Conservation (phyloP, 768 basidiomycete genomes). For the Rhodotorula graminis region DNA sequence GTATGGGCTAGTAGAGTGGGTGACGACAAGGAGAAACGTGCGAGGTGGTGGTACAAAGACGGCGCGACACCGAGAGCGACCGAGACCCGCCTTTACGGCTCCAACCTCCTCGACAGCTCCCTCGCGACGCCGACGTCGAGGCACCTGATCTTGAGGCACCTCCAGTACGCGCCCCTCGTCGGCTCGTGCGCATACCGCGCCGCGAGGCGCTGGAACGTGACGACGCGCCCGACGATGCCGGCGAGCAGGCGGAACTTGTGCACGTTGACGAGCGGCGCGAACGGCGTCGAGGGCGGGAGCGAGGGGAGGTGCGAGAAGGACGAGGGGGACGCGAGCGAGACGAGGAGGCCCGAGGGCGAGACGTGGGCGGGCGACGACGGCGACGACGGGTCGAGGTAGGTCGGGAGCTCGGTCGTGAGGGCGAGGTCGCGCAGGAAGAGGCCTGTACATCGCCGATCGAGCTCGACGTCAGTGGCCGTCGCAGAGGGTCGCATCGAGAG, state of each 20-base stretch:
- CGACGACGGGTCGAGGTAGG: conserved; percentile 42
- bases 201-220: conserved; percentile 39
- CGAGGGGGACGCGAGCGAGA: conserved; percentile 21
- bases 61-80: no score
- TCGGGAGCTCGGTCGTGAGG: conserved; percentile 37
- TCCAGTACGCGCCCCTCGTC: conserved; percentile 20
- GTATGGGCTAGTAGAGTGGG: no score
- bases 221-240: conserved; percentile 17
- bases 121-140: conserved; percentile 14
- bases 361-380: conserved; percentile 30
- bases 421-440: conserved; percentile 42
- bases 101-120: conserved; percentile 12
- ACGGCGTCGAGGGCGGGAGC: conserved; percentile 13
- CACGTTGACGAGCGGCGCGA: conserved; percentile 42
- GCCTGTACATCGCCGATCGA: conserved; percentile 1
- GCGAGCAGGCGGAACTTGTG: conserved; percentile 42
- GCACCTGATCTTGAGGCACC: conserved; percentile 35
- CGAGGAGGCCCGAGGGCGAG: conserved; percentile 16
- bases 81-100: conserved; percentile 7
- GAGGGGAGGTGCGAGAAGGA: conserved; percentile 27
- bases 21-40: no score
- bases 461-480: not conserved
- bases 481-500: no score
- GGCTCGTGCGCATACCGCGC: conserved; percentile 34
- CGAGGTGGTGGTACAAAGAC: no score